Evolutionary conservation across 2,329 filamentous ascomycete species (phyloP), one percentile per base, ranked within the genome.

Genomic region (Cladophialophora bantiana): DNA sequence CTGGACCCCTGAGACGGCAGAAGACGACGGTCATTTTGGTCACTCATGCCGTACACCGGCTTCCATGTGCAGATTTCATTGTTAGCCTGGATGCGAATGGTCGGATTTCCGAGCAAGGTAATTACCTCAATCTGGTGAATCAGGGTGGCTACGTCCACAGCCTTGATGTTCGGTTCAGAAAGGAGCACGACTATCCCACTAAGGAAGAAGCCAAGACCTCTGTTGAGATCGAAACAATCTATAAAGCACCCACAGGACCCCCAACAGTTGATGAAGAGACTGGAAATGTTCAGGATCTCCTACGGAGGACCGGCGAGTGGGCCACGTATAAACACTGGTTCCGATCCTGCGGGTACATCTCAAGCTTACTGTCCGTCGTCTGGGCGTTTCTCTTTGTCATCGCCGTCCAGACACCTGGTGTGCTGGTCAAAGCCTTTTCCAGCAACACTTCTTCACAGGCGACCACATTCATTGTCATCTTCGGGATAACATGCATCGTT

Each of bases 1-100:
- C 81, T n/a, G 83, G 83, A 12, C 73, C 84, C 5, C 72, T 85
- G 1, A 77, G 80, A 34, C 75, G 77, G 50, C 77, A 77, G 55
- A 74, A 76, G 36, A 72, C 77, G 4, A 81, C 79, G 0, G 74
- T 82, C 7, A 74, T 83, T 7, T 68, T 82, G 38, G 76, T 77
- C 7, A 66, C 57, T 9, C 63, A 60, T 60, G 66, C 67, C 74
- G 75, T 77, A 7, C 80, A 79, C 62, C 78, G 79, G 50, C 75
- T 82, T 15, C 77, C 79, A 7, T 80, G 78, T 65, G 75, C 77
- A 4, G 81, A 83, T 67, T 74, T 80, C 40, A 79, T 83, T 54
- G 70, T 83, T 32, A 77, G 77, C 4, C 73, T 83, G 35, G 75
- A 78, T 40, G 68, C 72, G 26, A 70, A 77, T 4, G 81, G 82